Conservation (phyloP, 2,329 filamentous ascomycete genomes). For the Trichoderma gracile region DNA sequence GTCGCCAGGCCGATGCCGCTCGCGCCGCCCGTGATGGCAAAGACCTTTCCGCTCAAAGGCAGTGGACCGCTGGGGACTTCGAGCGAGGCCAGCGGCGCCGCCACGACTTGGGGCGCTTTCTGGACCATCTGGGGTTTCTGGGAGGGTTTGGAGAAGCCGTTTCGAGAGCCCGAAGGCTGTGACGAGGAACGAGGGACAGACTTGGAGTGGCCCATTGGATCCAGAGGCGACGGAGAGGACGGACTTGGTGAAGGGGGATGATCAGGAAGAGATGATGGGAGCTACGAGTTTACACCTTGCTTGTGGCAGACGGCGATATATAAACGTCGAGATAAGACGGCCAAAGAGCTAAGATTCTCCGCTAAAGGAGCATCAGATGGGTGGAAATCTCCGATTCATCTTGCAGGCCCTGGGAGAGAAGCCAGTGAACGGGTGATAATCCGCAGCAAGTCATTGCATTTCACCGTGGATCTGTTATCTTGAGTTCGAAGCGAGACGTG, state of each 20-base stretch:
- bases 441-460: not conserved
- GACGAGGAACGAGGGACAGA: conserved; percentile 12
- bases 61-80: not conserved
- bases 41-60: conserved; percentile 33
- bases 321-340: conserved; percentile 16
- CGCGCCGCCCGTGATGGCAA: conserved; percentile 38
- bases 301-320: conserved; percentile 17
- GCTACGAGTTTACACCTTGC: not conserved
- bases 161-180: conserved; percentile 17
- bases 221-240: not conserved
- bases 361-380: conserved; percentile 15
- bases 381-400: conserved; percentile 9
- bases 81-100: not conserved
- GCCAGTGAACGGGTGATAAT: conserved; percentile 4
- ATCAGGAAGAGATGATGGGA: not conserved
- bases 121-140: conserved; percentile 20
- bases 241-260: not conserved
- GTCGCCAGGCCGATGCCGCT: conserved; percentile 46
- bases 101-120: not conserved
- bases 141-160: conserved; percentile 2
- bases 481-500: not conserved
- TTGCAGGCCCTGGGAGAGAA: not conserved
- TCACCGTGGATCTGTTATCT: not conserved
- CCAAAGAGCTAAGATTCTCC: not conserved
- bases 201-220: conserved; percentile 20